phyloP scores from a whole-genome alignment of 495 filamentous ascomycete species.

The Penicillium alfredii region DNA sequence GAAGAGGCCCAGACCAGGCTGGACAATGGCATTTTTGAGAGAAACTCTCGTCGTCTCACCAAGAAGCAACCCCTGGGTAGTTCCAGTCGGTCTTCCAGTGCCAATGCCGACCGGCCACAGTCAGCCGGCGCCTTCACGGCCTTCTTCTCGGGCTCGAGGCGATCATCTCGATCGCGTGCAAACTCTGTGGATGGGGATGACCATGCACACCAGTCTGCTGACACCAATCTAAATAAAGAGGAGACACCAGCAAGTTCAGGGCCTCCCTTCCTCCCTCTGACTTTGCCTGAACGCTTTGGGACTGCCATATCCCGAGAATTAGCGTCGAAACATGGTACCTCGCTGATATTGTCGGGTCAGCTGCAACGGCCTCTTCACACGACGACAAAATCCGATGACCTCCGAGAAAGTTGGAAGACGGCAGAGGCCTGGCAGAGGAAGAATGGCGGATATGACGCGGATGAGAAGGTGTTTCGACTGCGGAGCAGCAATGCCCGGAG shows the following conservation, averaged over 20 bases:
- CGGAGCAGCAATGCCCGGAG: not conserved
- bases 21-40: slow-evolving; percentile 16
- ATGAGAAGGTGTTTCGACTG: not conserved
- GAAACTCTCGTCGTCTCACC: slow-evolving; percentile 29
- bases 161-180: slow-evolving; percentile 27
- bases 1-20: slow-evolving; percentile 24
- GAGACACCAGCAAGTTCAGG: slow-evolving; percentile 7
- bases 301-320: slow-evolving; percentile 31
- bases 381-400: slow-evolving; percentile 15
- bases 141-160: slow-evolving; percentile 30
- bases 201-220: slow-evolving; percentile 5
- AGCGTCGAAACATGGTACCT: slow-evolving; percentile 22
- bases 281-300: slow-evolving; percentile 30
- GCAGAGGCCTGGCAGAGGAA: slow-evolving; percentile 20
- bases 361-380: slow-evolving; percentile 9
- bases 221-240: too few species aligned
- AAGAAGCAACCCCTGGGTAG: slow-evolving; percentile 33
- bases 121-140: slow-evolving; percentile 26
- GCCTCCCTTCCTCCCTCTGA: slow-evolving; percentile 20
- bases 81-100: slow-evolving; percentile 32
- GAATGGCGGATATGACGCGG: slow-evolving; percentile 3
- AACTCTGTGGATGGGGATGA: slow-evolving; percentile 24
- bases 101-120: slow-evolving; percentile 21
- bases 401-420: slow-evolving; percentile 25
- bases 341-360: slow-evolving; percentile 16